Conservation (phyloP, 495 filamentous ascomycete genomes). For the Mytilinidion resinicola region DNA sequence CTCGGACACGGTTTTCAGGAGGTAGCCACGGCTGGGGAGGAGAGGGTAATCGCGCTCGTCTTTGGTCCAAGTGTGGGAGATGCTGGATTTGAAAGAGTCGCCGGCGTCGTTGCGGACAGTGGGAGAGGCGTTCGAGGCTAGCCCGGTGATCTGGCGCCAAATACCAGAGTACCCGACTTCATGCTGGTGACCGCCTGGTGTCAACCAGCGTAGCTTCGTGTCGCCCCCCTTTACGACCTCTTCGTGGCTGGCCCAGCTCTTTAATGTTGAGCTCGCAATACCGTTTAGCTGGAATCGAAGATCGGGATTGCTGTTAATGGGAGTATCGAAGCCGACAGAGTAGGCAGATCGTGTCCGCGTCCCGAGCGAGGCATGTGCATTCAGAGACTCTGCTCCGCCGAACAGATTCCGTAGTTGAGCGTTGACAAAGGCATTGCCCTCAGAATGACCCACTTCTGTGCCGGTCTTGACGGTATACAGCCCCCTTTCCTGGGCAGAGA, state of each 20-base stretch:
- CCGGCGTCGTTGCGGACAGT: conserved; percentile 79
- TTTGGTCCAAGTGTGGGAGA: conserved; percentile 72
- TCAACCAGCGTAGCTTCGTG: conserved; percentile 67
- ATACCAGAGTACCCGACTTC: conserved; percentile 70
- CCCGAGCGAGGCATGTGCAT: conserved; percentile 75
- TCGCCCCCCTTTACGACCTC: conserved; percentile 78
- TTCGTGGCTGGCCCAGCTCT: conserved; percentile 87
- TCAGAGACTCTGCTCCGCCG: conserved; percentile 86
- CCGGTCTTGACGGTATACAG: conserved; percentile 80
- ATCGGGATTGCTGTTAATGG: conserved; percentile 75
- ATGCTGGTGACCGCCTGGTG: conserved; percentile 52
- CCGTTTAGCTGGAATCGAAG: conserved; percentile 67
- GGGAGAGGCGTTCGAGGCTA: conserved; percentile 66
- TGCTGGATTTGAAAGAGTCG: conserved; percentile 79
- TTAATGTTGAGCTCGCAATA: conserved; percentile 72
- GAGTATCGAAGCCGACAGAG: conserved; percentile 72
- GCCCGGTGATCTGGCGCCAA: conserved; percentile 82
- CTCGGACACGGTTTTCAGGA: conserved; percentile 69
- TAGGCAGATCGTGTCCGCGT: conserved; percentile 87
- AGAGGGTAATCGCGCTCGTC: conserved; percentile 76
- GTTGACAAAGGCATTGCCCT: conserved; percentile 85
- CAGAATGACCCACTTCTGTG: conserved; percentile 83
- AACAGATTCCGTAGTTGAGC: conserved; percentile 83
- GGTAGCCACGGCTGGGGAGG: conserved; percentile 73
- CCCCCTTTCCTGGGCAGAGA: conserved; percentile 70